Evolutionary conservation across 257 asterid genomes (phyloP), one percentile per base, ranked within the genome.

Genomic region (Henckelia pumila): DNA sequence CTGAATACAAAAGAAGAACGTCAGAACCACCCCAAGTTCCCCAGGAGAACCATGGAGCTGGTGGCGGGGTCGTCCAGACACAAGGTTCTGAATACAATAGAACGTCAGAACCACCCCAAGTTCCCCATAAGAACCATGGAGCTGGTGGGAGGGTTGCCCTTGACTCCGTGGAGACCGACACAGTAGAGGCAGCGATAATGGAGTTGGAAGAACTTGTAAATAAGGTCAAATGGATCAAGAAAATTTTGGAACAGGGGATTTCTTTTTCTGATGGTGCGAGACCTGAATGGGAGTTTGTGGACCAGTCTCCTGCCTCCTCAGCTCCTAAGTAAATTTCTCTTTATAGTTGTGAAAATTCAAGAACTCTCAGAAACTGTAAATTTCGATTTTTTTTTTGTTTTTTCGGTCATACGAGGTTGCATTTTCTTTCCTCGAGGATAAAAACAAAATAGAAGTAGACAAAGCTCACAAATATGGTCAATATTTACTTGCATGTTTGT

Each of bases 201-300:
- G 69, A 64, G n/a, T 64, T 64, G 69, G 69, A 64, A 30, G 69
- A 64, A 49, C 69, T 64, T 64, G 59, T 23, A 7, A 47, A 22
- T 32, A 64, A 64, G 58, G 59, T 64, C 4, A 64, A 64, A 23
- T 64, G 69, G 69, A 26, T 64, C 3, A 47, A 47, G 24, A 19
- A 32, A 24, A 47, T 44, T 64, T 44, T 64, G 8, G 59, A 47
- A 47, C 52, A 13, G 0, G 69, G 69, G 20, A 7, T 64, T 64
- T 56, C 37, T 64, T 47, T 47, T 28, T 17, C 59, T 17, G 52
- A 44, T 19, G 7, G 57, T 4, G 59, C 16, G 22, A 47, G n/a
- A 25, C 35, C 44, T 44, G 25, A 21, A 47, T 64, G 69, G 69
- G 20, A 64, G 58, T 40, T 64, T 47, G 69, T 44, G 59, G 69